A percentile compares a stretch with the other conserved stretches of the same genome.
phyloP scores from a whole-genome alignment of 108 stramenopile genomes.

The Discostella pseudostelligera region DNA sequence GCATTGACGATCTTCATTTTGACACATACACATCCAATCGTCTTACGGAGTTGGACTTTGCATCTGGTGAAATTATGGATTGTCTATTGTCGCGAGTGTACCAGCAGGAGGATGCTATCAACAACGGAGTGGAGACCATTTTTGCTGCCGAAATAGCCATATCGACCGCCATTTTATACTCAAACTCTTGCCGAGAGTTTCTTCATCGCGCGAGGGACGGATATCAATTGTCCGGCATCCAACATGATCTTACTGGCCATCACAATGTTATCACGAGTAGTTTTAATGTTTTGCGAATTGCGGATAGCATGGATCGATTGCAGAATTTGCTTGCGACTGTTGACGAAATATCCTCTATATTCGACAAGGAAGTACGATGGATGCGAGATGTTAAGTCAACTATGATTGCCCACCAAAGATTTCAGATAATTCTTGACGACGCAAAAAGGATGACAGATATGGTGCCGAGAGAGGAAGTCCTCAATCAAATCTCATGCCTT shows the following conservation, averaged over 20 bases:
- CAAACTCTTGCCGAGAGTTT: slow-evolving; percentile 35
- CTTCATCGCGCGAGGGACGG: slow-evolving; percentile 26
- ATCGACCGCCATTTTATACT: slow-evolving; percentile 20
- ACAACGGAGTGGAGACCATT: slow-evolving; percentile 18
- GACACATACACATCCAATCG: slow-evolving; percentile 47
- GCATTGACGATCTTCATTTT: slow-evolving; percentile 30
- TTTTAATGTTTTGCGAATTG: slow-evolving; percentile 25
- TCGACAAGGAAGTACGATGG: slow-evolving; percentile 31
- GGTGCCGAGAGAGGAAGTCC: slow-evolving; percentile 26
- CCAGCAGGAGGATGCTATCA: slow-evolving; percentile 22
- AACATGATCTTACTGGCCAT: neutral
- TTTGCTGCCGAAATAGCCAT: slow-evolving; percentile 38
- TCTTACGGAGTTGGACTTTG: slow-evolving; percentile 30
- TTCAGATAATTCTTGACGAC: slow-evolving; percentile 11
- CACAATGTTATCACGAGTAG: slow-evolving; percentile 23
- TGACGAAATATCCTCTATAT: slow-evolving; percentile 28
- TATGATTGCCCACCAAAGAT: slow-evolving; percentile 9
- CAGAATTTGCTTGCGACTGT: slow-evolving; percentile 22
- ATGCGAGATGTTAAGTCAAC: slow-evolving; percentile 20
- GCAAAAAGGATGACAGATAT: slow-evolving; percentile 30
- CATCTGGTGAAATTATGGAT: slow-evolving; percentile 27
- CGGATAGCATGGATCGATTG: slow-evolving; percentile 36
- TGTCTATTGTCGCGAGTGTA: slow-evolving; percentile 31
- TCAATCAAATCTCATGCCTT: slow-evolving; percentile 23
- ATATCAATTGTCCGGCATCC: slow-evolving; percentile 9